Evolutionary conservation across 208 protist species (phyloP).

Genomic region (Herpetomonas muscarum): DNA sequence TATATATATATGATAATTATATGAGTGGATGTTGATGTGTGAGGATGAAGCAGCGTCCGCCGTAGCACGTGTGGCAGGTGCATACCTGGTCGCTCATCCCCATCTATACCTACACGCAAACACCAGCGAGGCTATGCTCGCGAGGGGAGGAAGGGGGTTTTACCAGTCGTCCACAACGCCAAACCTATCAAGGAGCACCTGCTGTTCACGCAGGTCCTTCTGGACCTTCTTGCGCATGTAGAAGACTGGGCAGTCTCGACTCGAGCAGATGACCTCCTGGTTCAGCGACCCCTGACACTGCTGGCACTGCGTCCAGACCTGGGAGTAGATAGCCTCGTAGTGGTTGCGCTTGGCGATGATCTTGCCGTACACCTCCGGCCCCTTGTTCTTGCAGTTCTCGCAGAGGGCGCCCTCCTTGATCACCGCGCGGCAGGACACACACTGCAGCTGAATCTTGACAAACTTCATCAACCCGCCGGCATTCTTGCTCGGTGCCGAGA

Average conservation of each 20-base stretch:
- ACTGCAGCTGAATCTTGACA: constrained; percentile 93
- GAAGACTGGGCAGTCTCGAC: constrained; percentile 99
- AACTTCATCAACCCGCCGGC: constrained; percentile 97
- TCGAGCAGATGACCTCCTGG: constrained; percentile 96
- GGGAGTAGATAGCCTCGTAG: constrained; percentile 95
- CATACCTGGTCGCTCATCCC: too few relatives aligned
- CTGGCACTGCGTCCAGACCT: constrained; percentile 99
- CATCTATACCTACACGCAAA: too few relatives aligned
- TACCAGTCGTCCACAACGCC: constrained; percentile 91
- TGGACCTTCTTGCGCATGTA: constrained; percentile 99
- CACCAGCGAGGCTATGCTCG: too few relatives aligned
- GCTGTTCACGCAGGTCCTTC: constrained; percentile 96
- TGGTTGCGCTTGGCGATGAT: constrained; percentile 89
- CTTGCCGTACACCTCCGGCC: constrained; percentile 92
- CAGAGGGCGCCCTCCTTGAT: constrained; percentile 90
- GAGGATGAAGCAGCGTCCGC: too few relatives aligned
- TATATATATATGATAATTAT: too few relatives aligned
- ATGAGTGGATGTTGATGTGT: too few relatives aligned
- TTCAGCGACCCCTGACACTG: constrained; percentile 97
- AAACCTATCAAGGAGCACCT: constrained; percentile 94
- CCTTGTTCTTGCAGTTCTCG: constrained; percentile 82
- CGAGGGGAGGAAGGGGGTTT: too few relatives aligned
- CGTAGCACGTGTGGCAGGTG: too few relatives aligned
- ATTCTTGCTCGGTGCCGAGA: constrained; percentile 90
- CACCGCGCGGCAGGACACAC: constrained; percentile 92